Evolutionary conservation across 768 basidiomycete species (phyloP), one percentile per base, ranked within the genome.

Genomic region (Sarcomyxa edulis): DNA sequence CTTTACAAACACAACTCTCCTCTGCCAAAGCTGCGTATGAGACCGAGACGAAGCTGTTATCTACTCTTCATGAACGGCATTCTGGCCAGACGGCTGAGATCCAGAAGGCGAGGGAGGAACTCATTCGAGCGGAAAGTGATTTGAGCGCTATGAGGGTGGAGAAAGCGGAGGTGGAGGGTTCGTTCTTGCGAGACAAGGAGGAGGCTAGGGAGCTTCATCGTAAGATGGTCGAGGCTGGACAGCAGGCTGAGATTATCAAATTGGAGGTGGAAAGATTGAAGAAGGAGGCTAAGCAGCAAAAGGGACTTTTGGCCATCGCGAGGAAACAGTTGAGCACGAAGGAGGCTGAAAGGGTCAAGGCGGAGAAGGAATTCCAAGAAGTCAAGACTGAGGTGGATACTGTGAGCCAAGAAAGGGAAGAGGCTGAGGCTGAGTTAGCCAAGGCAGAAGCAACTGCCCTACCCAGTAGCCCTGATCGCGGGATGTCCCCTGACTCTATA

Each of bases 241-340:
- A 81, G 44, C 79, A 92, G 58, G 81, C 81, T 24, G 77, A 85
- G 32, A 53, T 64, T 8, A 56, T 83, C 36, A 93, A 86, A 58
- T 66, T 62, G 8, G 81, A 88, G 44, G 65, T 92, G 15, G 96
- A 98, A 59, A 93, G 87, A 64, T 58, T 75, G 27, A 93, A 81
- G 68, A 98, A 89, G 62, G 94, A 97, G 36, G 91, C 88, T 2
- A 85, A 95, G 58, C 91, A 96, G 54, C 94, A 97, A 66, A 97
- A 91, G 58, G 96, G 96, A 7, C 70, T 95, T 46, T 71, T 95
- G 16, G 93, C 93, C 4, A 95, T 98, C 55, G 88, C 90, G 5
- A 84, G 84, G 66, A 98, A 99, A 59, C 96, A 98, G 64, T 66
- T 98, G 19, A 75, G 74, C 18, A 78, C 85, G 4, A 84, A 89